Evolutionary conservation across 2,329 filamentous ascomycete species (phyloP).

Genomic region (Epichloe hybrida): DNA sequence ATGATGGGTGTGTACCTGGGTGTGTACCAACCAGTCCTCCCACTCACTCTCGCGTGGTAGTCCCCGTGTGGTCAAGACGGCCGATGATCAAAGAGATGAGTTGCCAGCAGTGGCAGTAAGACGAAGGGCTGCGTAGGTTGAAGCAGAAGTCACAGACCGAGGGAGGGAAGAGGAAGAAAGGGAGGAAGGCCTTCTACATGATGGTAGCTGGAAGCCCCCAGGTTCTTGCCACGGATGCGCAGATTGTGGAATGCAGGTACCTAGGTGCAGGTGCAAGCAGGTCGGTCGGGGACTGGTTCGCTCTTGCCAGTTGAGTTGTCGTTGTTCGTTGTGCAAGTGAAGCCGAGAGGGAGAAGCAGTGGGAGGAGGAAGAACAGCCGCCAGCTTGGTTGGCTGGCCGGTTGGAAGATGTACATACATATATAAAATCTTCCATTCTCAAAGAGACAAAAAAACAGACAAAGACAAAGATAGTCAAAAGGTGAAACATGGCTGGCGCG

Average conservation of each 20-base stretch:
- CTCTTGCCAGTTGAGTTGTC: background rate
- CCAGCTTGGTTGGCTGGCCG: background rate
- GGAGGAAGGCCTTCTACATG: background rate
- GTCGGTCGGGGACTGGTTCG: background rate
- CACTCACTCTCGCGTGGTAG: too few relatives aligned
- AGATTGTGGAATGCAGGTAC: background rate
- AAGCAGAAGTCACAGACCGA: too few relatives aligned
- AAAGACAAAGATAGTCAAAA: background rate
- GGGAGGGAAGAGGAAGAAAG: background rate
- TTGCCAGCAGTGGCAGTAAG: background rate
- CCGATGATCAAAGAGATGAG: background rate
- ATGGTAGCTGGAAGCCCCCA: background rate
- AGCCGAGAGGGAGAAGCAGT: background rate
- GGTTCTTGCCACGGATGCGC: background rate
- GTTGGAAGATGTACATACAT: background rate
- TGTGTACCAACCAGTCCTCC: background rate
- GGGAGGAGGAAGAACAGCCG: background rate
- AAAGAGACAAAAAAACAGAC: too few relatives aligned
- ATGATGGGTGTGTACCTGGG: constrained; percentile 6
- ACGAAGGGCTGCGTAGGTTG: too few relatives aligned
- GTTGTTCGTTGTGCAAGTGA: background rate
- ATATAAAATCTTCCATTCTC: too few relatives aligned
- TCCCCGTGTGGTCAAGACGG: too few relatives aligned
- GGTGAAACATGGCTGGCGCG: constrained; percentile 3
- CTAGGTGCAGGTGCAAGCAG: too few relatives aligned